phyloP scores from a whole-genome alignment of 2,329 filamentous ascomycete species.

The Cercospora beticola region DNA sequence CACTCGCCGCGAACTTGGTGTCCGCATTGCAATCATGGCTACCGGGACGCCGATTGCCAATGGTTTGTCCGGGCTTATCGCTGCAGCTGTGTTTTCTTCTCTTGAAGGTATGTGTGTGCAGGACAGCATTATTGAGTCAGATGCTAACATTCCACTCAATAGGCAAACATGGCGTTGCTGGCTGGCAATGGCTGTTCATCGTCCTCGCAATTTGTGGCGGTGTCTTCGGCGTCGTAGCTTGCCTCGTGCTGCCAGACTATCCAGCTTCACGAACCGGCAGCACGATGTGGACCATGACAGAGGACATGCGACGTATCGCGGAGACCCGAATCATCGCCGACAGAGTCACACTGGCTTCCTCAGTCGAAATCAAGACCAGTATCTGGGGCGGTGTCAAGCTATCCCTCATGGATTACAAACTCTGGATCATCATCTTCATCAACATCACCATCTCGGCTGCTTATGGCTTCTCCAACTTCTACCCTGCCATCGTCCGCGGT shows the following conservation, averaged over 20 bases:
- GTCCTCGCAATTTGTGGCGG: background rate
- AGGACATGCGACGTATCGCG: slow-evolving; percentile 55
- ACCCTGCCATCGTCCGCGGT: slow-evolving; percentile 63
- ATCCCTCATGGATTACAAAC: slow-evolving; percentile 50
- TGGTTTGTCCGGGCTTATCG: slow-evolving; percentile 30
- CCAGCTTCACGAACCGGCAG: slow-evolving; percentile 38
- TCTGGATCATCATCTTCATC: slow-evolving; percentile 56
- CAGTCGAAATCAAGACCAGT: slow-evolving; percentile 40
- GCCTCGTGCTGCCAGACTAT: slow-evolving; percentile 50
- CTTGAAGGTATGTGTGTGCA: background rate
- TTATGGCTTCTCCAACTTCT: slow-evolving; percentile 65
- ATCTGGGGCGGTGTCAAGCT: slow-evolving; percentile 51
- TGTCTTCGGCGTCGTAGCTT: slow-evolving; percentile 25
- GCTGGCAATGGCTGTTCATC: slow-evolving; percentile 44
- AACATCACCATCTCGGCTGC: slow-evolving; percentile 55
- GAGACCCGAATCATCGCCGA: slow-evolving; percentile 54
- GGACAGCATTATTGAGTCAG: slow-evolving; percentile 33
- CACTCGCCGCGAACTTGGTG: slow-evolving; percentile 46
- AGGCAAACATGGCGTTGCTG: slow-evolving; percentile 37
- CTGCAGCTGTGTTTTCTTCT: slow-evolving; percentile 47
- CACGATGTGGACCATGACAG: slow-evolving; percentile 40
- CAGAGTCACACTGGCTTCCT: slow-evolving; percentile 42
- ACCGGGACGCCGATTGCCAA: slow-evolving; percentile 39
- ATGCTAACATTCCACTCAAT: background rate
- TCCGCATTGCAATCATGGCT: slow-evolving; percentile 29